Conservation (phyloP, 2,329 filamentous ascomycete genomes). For the Fusarium sp. region DNA sequence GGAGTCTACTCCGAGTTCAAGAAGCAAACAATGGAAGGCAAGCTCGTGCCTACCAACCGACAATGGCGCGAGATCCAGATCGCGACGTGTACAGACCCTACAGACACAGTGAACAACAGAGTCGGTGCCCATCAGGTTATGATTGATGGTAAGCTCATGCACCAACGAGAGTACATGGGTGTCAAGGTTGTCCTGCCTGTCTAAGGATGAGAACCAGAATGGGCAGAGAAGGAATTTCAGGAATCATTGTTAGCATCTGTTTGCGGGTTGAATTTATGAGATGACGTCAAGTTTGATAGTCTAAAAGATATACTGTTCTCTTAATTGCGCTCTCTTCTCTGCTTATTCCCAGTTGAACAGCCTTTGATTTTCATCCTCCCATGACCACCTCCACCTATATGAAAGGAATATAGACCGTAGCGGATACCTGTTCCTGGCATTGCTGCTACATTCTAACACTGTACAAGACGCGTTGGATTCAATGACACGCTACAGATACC, state of each 20-base stretch:
- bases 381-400: too few species aligned
- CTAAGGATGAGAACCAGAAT: slow-evolving; percentile 32
- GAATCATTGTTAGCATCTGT: background rate
- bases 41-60: slow-evolving; percentile 61
- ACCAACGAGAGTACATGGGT: slow-evolving; percentile 63
- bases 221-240: background rate
- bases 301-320: too few species aligned
- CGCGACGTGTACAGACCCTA: slow-evolving; percentile 59
- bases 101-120: slow-evolving; percentile 57
- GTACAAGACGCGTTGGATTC: too few species aligned
- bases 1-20: slow-evolving; percentile 64
- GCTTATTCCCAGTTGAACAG: too few species aligned
- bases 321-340: too few species aligned
- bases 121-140: slow-evolving; percentile 60
- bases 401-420: too few species aligned
- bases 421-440: too few species aligned
- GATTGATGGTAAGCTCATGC: slow-evolving; percentile 62
- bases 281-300: background rate
- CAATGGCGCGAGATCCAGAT: slow-evolving; percentile 67
- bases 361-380: too few species aligned
- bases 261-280: background rate
- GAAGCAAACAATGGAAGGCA: slow-evolving; percentile 56
- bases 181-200: slow-evolving; percentile 62
- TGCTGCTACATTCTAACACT: too few species aligned
- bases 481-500: too few species aligned